Evolutionary conservation across 768 basidiomycete species (phyloP), one percentile per base, ranked within the genome.

Genomic region (Leccinellum luteum): DNA sequence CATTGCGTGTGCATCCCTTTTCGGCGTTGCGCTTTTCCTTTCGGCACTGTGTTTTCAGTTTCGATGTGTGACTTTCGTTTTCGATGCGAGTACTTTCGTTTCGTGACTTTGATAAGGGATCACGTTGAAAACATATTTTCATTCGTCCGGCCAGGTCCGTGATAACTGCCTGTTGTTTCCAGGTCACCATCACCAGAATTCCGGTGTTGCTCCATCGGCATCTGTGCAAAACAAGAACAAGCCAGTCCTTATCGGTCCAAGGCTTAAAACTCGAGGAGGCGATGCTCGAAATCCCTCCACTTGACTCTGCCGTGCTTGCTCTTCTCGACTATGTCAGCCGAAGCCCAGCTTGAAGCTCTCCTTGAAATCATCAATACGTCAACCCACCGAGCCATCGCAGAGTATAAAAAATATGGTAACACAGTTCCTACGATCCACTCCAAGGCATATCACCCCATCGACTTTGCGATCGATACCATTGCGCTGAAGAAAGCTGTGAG

Each of bases 321-420:
- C 13, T 43, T 47, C 21, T 10, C n/a, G 35, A 45, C 38, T 1
- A 66, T 67, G 65, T 67, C 66, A 19, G 57, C 48, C 9, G 66
- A 67, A 47, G 21, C 23, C 14, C 44, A 47, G 23, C 44, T 47
- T 21, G 44, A 47, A 47, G 44, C 23, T 47, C 64, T 74, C 48
- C 66, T 75, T 35, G 63, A 59, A 8, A 71, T 74, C n/a, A 69
- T 74, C 57, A 69, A 65, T 34, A 55, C 60, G 1, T 64, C 74
- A 10, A 62, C 72, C 21, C 64, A 56, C 6, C 60, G 62, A 55
- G 64, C 64, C 17, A 67, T 69, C 14, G 52, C 57, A 15, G 66
- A 64, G 41, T 70, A 70, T 59, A 70, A 64, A 50, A 68, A 69
- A 23, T 50, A 44, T 0, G 66, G 58, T 2, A 31, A 64, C 12